A percentile compares a stretch with the other conserved stretches of the same genome.
Evolutionary conservation across 2,329 filamentous ascomycete species (phyloP).

Genomic region (Oidium heveae): DNA sequence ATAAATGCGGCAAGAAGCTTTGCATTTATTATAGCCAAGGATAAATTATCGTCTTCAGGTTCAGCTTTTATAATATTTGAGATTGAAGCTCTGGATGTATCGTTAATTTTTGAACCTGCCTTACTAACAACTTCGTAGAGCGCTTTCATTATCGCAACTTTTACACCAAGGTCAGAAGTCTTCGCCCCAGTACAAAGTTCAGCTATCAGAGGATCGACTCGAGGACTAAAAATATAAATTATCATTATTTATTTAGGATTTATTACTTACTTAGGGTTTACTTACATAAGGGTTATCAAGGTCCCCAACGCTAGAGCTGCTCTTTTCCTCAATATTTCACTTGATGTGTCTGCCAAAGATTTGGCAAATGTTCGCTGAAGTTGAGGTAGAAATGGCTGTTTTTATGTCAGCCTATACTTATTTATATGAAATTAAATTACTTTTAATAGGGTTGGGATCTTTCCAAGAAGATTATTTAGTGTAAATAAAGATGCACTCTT

Average conservation of each 20-base stretch:
- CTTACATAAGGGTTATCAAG: conserved; percentile 61
- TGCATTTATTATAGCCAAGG: conserved; percentile 73
- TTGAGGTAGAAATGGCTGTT: conserved; percentile 67
- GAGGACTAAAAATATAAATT: conserved; percentile 22
- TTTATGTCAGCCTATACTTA: background rate
- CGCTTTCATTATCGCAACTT: conserved; percentile 89
- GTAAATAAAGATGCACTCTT: conserved; percentile 86
- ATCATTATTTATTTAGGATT: background rate
- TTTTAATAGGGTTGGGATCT: conserved; percentile 85
- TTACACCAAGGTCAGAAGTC: conserved; percentile 66
- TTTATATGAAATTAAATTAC: background rate
- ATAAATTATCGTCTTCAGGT: conserved; percentile 43
- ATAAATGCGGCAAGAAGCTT: conserved; percentile 74
- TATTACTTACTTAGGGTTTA: background rate
- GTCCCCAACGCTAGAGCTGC: conserved; percentile 88
- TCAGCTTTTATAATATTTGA: conserved; percentile 74
- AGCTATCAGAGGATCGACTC: conserved; percentile 77
- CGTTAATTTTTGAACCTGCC: conserved; percentile 84
- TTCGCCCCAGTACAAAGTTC: conserved; percentile 92
- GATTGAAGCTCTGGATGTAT: conserved; percentile 65
- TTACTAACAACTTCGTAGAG: conserved; percentile 92
- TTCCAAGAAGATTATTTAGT: conserved; percentile 83
- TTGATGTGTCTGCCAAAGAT: conserved; percentile 76
- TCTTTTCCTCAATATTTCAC: conserved; percentile 62
- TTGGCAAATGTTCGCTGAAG: conserved; percentile 93